Base-by-base conservation (phyloP, 2,329 filamentous ascomycete genomes). In the Monosporascus sp. region DNA sequence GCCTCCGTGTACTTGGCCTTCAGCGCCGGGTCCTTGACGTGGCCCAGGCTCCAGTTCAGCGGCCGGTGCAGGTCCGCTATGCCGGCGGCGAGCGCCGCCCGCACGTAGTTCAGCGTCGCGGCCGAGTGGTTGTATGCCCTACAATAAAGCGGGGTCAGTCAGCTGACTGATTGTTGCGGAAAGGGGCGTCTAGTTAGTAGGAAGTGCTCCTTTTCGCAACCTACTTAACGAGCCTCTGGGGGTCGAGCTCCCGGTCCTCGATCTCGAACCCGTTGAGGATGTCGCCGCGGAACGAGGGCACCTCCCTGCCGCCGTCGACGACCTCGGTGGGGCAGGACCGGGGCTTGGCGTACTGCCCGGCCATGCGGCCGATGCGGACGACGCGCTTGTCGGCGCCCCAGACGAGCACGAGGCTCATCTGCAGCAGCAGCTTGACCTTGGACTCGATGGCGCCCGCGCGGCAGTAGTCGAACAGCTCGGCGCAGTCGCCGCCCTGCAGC, bases 381-480 rank as follows among this genome's bases (percentile, higher is more conserved):
- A 99, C 91, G 6, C 89, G 89, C 73, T 84, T 85, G 72, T 81
- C 78, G 54, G 79, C 80, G 61, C 90, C 94, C 87, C 92, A 97
- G 69, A 97, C 92, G 55, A 99, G 79, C 1, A 99, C 90, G 62
- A 99, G 75, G 60, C 90, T 96, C 93, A 99, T 97, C 74, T 99
- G 94, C 55, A 99, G 77, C 31, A 99, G 81, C 25, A 99, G 82
- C 75, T 97, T 97, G 71, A 97, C 90, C 78, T 97, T 99, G 58
- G 90, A 88, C 73, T 97, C 91, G 62, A 99, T 97, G 59, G 89
- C 88, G 15, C 82, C 81, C 68, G 91, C 87, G 63, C 89, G 86
- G 72, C 94, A 99, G 77, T 99, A 99, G 71, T 94, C 90, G 66
- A 99, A 99, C 9, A 97, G 81, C 75, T 99, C 94, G 17, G 94